These are phyloP conservation scores for Epichloe amarillans DNA, from an alignment of 2,329 filamentous ascomycete genomes.

Conservation along the genomic window DNA sequence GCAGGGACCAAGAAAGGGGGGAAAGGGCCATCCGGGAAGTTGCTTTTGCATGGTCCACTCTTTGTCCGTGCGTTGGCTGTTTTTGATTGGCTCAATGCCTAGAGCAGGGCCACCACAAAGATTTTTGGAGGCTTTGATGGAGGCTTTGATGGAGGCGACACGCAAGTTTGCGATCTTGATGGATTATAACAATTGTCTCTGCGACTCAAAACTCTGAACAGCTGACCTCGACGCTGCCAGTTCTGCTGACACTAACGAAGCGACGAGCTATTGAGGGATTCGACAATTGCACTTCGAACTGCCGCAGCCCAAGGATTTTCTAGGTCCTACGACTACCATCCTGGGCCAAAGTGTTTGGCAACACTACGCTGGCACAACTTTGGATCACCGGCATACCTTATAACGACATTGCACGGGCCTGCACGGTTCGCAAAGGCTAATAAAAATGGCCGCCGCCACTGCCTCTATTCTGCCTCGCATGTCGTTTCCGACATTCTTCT, in stretches of 20 bases:
- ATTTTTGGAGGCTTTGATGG: conserved; percentile 18
- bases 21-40: conserved; percentile 19
- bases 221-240: neutral
- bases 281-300: neutral
- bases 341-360: neutral
- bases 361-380: too few relatives aligned
- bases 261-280: neutral
- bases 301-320: neutral
- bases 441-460: conserved; percentile 8
- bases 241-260: neutral
- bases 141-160: neutral
- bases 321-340: neutral
- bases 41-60: conserved; percentile 13
- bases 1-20: conserved; percentile 31
- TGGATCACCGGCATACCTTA: neutral
- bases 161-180: conserved; percentile 10
- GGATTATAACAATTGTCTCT: neutral
- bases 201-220: neutral
- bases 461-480: conserved; percentile 43
- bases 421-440: neutral
- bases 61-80: conserved; percentile 14
- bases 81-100: conserved; percentile 17
- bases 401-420: neutral
- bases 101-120: conserved; percentile 10
- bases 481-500: conserved; percentile 26